These are phyloP conservation scores for Bolboschoenus planiculmis DNA, from an alignment of 176 grass and related monocot genomes.

Conservation along the genomic window DNA sequence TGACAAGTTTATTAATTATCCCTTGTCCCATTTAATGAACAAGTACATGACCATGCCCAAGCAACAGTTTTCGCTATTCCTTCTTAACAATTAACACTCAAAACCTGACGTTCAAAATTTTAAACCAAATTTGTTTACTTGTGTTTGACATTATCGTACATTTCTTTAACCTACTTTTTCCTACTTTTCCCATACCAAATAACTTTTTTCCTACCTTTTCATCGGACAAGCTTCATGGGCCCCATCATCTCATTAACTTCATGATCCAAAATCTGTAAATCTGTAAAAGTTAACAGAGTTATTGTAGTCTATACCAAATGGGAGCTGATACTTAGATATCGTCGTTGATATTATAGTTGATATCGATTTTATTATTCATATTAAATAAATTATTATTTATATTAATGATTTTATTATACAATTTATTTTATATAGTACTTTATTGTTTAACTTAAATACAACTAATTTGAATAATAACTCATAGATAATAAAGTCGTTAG, in stretches of 20 bases:
- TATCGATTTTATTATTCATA: too few species aligned
- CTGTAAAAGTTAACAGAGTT: background rate
- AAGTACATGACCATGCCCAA: background rate
- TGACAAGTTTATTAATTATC: background rate
- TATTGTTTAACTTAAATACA: too few species aligned
- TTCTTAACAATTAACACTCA: background rate
- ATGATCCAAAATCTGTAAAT: slow-evolving; percentile 63
- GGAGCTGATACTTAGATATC: too few species aligned
- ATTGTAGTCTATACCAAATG: background rate
- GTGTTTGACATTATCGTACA: background rate
- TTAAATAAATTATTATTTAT: too few species aligned
- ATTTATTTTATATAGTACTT: too few species aligned
- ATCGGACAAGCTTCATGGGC: slow-evolving; percentile 53
- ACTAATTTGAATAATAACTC: too few species aligned
- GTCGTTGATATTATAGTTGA: too few species aligned
- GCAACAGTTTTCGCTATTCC: background rate
- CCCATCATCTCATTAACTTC: slow-evolving; percentile 98
- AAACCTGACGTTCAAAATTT: background rate
- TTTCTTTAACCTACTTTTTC: background rate
- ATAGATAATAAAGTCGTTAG: too few species aligned
- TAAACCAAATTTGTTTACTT: background rate
- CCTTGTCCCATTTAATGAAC: background rate
- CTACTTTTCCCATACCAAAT: background rate
- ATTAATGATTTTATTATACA: too few species aligned
- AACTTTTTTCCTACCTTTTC: background rate